Base-by-base conservation (phyloP, 805 yeast genomes). In the Cyberlindnera mrakii region DNA sequence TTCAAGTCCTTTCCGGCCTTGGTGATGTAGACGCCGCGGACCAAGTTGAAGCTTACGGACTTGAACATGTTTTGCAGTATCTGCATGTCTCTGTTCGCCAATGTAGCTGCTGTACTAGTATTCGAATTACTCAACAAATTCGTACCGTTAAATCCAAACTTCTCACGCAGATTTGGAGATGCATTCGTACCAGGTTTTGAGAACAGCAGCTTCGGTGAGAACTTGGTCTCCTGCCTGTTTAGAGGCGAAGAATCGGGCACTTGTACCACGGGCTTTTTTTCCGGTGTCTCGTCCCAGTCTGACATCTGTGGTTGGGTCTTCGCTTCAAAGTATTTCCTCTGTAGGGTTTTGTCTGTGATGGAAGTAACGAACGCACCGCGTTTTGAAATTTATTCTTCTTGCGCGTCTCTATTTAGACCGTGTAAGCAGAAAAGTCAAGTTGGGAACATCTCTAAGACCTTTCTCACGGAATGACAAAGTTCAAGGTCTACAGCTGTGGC, bases 401-500 rank as follows among this genome's bases (percentile, higher is more conserved):
- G 27, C 27, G 27, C 27, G 27, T 23, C 27, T 23, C 27, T 23
- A 10, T 23, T 4, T 23, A 10, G 27, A 23, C 27, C 11, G 9
- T 5, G 11, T 2, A 23, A 23, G 9, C 3, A n/a, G n/a, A n/a
- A n/a, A n/a, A n/a, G n/a, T n/a, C n/a, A 23, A 23, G 11, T 23
- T 23, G 27, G 27, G 27, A 8, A 23, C 27, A 23, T 23, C 27
- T 4, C 27, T 23, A 3, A 23, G 11, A 23, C 8, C 11, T 4
- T 23, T 10, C 27, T 23, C 27, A 9, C 10, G 27, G 11, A 23
- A 23, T 23, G 27, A 23, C 11, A 6, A 25, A 23, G 33, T 60
- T 47, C 44, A 32, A 6, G 2, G 57, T 80, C 3, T 68, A 71
- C 30, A 68, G 79, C 1, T 79, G 93, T 58, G 98, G 98, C 0